phyloP scores from a whole-genome alignment of 805 yeast species.

The Saturnispora gosingensis region DNA sequence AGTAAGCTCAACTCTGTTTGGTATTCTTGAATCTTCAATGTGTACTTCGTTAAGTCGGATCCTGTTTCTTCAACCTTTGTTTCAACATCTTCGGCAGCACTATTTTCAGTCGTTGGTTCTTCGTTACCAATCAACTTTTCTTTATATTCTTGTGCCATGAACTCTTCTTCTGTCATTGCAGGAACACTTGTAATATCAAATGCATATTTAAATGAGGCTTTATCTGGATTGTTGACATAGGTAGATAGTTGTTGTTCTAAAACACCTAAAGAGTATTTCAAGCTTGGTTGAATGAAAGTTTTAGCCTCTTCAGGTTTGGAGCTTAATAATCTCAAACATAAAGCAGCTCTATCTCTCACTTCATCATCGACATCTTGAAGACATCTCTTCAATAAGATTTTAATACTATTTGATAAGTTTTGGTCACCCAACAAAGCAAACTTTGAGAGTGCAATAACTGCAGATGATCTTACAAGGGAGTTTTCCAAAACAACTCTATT shows the following conservation, averaged over 20 bases:
- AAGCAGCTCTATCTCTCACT: constrained; percentile 94
- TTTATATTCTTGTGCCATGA: constrained; percentile 53
- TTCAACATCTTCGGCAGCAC: constrained; percentile 20
- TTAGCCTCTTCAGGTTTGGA: constrained; percentile 32
- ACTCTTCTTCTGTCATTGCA: constrained; percentile 55
- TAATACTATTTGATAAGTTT: constrained; percentile 56
- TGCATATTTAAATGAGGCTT: constrained; percentile 39
- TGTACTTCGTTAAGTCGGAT: constrained; percentile 23
- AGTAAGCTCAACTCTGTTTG: constrained; percentile 61
- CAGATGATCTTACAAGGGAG: constrained; percentile 91
- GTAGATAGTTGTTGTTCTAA: constrained; percentile 70
- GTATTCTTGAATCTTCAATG: constrained; percentile 50
- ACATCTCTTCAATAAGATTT: constrained; percentile 71
- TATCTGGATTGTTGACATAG: constrained; percentile 50
- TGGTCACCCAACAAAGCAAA: constrained; percentile 75
- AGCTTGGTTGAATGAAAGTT: constrained; percentile 55
- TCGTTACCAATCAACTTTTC: constrained; percentile 34
- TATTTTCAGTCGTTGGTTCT: constrained; percentile 17
- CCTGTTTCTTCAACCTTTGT: background rate
- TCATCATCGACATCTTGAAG: constrained; percentile 89
- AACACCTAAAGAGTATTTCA: constrained; percentile 61
- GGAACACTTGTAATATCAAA: constrained; percentile 71
- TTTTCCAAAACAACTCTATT: constrained; percentile 95
- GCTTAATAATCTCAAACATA: constrained; percentile 61
- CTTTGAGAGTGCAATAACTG: constrained; percentile 85